phyloP scores from a whole-genome alignment of 176 grass and related monocot species.

The Oryza officinalis region DNA sequence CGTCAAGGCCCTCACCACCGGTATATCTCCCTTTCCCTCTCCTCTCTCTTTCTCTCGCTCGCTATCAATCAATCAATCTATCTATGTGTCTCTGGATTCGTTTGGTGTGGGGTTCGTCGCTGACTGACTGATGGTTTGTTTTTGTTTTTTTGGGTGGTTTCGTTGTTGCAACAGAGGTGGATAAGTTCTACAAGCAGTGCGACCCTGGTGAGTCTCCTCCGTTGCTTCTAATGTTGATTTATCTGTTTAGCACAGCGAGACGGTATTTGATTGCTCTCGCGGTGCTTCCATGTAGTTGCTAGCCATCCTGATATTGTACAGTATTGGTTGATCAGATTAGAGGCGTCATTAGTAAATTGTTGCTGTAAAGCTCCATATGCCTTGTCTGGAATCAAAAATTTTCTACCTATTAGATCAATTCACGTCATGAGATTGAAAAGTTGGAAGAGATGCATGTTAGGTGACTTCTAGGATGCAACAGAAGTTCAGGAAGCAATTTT shows the following conservation, averaged over 20 bases:
- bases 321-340: background rate
- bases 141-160: slow-evolving; percentile 30
- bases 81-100: background rate
- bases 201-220: slow-evolving; percentile 54
- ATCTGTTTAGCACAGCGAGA: background rate
- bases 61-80: background rate
- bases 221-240: background rate
- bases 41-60: background rate
- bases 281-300: background rate
- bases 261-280: background rate
- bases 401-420: background rate
- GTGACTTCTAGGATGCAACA: background rate
- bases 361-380: background rate
- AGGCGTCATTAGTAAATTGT: background rate
- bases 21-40: slow-evolving; percentile 23
- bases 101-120: slow-evolving; percentile 17
- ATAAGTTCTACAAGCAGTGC: slow-evolving; percentile 63
- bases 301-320: background rate
- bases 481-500: background rate
- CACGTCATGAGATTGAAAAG: background rate
- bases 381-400: background rate
- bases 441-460: background rate
- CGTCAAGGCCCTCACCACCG: slow-evolving; percentile 64
- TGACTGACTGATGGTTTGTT: slow-evolving; percentile 24
- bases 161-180: slow-evolving; percentile 56